These are phyloP conservation scores for Oldenlandia corymbosa DNA, from an alignment of 257 asterid genomes.

Conservation along the genomic window DNA sequence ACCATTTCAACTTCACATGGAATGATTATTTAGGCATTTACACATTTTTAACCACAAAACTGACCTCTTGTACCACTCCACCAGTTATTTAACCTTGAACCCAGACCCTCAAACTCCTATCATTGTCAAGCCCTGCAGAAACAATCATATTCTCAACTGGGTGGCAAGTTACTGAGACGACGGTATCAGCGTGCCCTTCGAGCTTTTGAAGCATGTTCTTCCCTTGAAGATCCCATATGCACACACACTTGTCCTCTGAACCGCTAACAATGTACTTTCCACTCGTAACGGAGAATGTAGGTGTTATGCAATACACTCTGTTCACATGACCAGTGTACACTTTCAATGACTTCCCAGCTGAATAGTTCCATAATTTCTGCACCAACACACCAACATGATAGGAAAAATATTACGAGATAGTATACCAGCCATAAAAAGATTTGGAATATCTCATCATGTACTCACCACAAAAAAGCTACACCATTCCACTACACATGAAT, in stretches of 20 bases:
- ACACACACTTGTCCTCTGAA: constrained; percentile 72
- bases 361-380: constrained; percentile 84
- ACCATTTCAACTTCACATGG: background rate
- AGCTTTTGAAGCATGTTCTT: constrained; percentile 68
- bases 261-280: constrained; percentile 85
- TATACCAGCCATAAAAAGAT: background rate
- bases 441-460: background rate
- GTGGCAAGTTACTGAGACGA: constrained; percentile 65
- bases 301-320: constrained; percentile 52
- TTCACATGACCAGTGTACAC: constrained; percentile 62
- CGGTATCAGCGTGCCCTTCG: constrained; percentile 82
- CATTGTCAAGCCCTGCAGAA: constrained; percentile 81
- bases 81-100: constrained; percentile 43
- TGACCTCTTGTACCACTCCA: constrained; percentile 14
- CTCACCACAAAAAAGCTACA: background rate
- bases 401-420: too few species aligned
- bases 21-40: background rate
- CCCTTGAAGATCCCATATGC: constrained; percentile 79
- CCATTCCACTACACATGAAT: background rate
- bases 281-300: constrained; percentile 68
- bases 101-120: constrained; percentile 75
- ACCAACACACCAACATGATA: constrained; percentile 4
- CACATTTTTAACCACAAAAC: constrained; percentile 3
- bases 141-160: constrained; percentile 64
- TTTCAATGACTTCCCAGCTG: constrained; percentile 57